phyloP scores from a whole-genome alignment of 2,329 filamentous ascomycete genomes.

The Aschersonia sp. region DNA sequence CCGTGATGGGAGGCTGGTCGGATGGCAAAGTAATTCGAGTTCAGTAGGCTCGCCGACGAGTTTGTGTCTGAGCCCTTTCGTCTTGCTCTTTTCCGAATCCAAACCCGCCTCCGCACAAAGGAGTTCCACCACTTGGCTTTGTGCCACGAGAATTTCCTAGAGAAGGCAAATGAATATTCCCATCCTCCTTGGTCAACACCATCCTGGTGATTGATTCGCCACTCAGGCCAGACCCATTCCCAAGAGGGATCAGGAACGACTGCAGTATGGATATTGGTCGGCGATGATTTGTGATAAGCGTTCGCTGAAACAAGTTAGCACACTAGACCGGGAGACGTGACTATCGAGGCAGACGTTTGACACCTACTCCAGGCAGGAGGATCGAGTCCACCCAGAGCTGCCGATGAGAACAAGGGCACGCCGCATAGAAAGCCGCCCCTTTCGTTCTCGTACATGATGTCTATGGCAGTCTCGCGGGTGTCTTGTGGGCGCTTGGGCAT shows the following conservation, averaged over 20 bases:
- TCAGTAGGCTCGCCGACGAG: constrained; percentile 50
- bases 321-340: no score
- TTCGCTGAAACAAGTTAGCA: constrained; percentile 33
- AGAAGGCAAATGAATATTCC: constrained; percentile 90
- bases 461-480: constrained; percentile 47
- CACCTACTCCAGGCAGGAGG: constrained; percentile 60
- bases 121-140: constrained; percentile 85
- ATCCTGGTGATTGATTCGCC: constrained; percentile 55
- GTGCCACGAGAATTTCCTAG: constrained; percentile 67
- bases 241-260: constrained; percentile 90
- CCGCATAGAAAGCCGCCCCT: constrained; percentile 83
- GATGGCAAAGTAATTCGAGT: constrained; percentile 67
- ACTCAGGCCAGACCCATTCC: constrained; percentile 69
- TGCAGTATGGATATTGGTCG: constrained; percentile 62
- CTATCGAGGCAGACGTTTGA: background rate
- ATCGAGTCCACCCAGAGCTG: constrained; percentile 74
- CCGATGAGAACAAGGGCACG: constrained; percentile 73
- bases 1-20: constrained; percentile 33
- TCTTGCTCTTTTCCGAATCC: constrained; percentile 70
- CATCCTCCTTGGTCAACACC: constrained; percentile 76
- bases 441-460: constrained; percentile 92
- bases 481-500: constrained; percentile 16
- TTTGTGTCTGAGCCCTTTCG: constrained; percentile 27
- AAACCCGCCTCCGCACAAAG: constrained; percentile 79
- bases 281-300: constrained; percentile 40